Evolutionary conservation across 345 rosid species (phyloP).

Genomic region (Gossypium stocksii): DNA sequence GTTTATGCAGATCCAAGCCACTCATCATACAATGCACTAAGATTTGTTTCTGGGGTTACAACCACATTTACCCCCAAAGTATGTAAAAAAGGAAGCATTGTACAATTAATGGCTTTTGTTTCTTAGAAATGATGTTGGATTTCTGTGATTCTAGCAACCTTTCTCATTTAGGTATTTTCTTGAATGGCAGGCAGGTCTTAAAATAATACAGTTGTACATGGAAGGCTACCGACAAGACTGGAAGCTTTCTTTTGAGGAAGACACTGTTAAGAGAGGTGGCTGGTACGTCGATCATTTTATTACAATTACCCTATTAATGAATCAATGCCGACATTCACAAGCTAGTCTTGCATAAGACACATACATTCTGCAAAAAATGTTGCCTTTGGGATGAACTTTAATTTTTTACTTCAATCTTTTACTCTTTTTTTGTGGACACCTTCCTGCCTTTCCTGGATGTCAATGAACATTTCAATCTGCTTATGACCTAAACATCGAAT

Average conservation of each 20-base stretch:
- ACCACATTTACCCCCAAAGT: slow-evolving; percentile 87
- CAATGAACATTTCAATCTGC: background rate
- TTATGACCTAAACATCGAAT: background rate
- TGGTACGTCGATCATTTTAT: slow-evolving; percentile 50
- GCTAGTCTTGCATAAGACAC: background rate
- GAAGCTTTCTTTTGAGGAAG: slow-evolving; percentile 79
- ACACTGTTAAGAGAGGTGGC: slow-evolving; percentile 79
- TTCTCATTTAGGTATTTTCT: slow-evolving; percentile 7
- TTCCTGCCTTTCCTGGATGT: background rate
- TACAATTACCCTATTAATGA: background rate
- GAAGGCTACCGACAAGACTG: slow-evolving; percentile 96
- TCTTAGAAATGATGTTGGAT: background rate
- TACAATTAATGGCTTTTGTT: background rate
- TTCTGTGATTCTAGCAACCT: background rate
- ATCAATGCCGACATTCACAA: background rate
- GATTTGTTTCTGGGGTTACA: slow-evolving; percentile 69
- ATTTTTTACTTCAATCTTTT: background rate
- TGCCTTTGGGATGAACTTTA: background rate
- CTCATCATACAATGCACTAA: slow-evolving; percentile 65
- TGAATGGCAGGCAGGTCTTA: slow-evolving; percentile 66
- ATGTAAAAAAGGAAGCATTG: slow-evolving; percentile 18
- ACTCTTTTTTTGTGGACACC: background rate
- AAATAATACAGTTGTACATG: slow-evolving; percentile 80
- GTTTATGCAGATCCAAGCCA: slow-evolving; percentile 93
- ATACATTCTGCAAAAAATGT: background rate